These are phyloP conservation scores for Hippophae tibetana DNA, from an alignment of 306 rosid genomes.

Conservation along the genomic window DNA sequence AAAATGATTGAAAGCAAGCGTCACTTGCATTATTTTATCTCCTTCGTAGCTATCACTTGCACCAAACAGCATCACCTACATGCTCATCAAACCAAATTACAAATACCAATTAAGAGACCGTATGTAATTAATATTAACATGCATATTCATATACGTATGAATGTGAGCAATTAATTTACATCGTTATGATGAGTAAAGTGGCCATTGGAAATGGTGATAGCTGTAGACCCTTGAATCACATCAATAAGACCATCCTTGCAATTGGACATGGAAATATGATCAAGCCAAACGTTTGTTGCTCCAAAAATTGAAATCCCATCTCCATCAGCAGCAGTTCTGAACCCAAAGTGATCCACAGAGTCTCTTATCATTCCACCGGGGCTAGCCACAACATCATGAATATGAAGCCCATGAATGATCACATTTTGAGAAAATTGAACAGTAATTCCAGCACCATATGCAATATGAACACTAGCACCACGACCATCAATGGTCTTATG, in stretches of 20 bases:
- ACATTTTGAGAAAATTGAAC: slow-evolving; percentile 44
- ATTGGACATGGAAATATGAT: slow-evolving; percentile 57
- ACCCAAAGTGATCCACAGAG: slow-evolving; percentile 35
- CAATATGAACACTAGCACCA: slow-evolving; percentile 49
- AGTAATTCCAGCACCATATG: slow-evolving; percentile 50
- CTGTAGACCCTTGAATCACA: slow-evolving; percentile 59
- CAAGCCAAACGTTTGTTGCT: slow-evolving; percentile 67
- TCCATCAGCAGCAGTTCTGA: slow-evolving; percentile 50
- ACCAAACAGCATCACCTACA: slow-evolving; percentile 63
- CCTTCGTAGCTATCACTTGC: slow-evolving; percentile 28
- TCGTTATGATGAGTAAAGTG: slow-evolving; percentile 63
- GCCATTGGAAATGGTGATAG: slow-evolving; percentile 64
- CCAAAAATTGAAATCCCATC: slow-evolving; percentile 67
- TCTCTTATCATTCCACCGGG: slow-evolving; percentile 64
- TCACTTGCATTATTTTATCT: slow-evolving; percentile 49
- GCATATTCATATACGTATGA: background rate
- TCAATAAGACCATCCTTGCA: slow-evolving; percentile 69
- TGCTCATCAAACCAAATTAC: background rate
- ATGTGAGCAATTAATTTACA: slow-evolving; percentile 8
- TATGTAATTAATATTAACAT: background rate
- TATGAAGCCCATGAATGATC: slow-evolving; percentile 53
- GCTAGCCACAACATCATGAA: slow-evolving; percentile 15
- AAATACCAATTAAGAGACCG: background rate
- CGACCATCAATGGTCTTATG: slow-evolving; percentile 91
- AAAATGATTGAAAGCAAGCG: slow-evolving; percentile 63